Evolutionary conservation across 805 yeast species (phyloP).

Genomic region (Candida stauntonica): DNA sequence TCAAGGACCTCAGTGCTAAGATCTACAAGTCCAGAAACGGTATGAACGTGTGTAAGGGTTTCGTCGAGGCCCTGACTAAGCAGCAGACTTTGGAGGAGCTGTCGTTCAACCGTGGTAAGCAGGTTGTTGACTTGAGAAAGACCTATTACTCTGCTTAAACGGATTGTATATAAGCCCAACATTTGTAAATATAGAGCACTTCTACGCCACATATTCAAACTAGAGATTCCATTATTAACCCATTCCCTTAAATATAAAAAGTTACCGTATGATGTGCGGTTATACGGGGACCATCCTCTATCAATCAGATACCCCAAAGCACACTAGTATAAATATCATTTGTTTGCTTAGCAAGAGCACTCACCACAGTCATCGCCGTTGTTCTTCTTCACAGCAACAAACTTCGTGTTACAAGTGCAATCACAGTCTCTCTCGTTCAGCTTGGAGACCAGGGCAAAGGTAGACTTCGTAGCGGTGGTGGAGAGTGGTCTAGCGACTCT

Average conservation of each 20-base stretch:
- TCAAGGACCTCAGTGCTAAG: slow-evolving; percentile 88
- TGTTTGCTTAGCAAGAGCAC: slow-evolving; percentile 25
- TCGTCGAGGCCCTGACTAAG: slow-evolving; percentile 76
- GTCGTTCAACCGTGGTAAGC: slow-evolving; percentile 91
- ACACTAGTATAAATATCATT: too few relatives aligned
- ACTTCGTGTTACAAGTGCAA: slow-evolving; percentile 24
- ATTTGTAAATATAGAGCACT: background rate
- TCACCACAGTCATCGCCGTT: slow-evolving; percentile 26
- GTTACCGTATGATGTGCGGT: too few relatives aligned
- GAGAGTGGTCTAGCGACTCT: slow-evolving; percentile 13
- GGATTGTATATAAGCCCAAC: background rate
- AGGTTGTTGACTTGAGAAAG: slow-evolving; percentile 87
- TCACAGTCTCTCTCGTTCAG: slow-evolving; percentile 26
- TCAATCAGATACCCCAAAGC: background rate
- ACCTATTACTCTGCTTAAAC: slow-evolving; percentile 64
- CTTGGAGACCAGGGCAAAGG: slow-evolving; percentile 8
- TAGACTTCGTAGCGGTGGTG: slow-evolving; percentile 9
- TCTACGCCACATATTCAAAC: too few relatives aligned
- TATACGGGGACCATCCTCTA: too few relatives aligned
- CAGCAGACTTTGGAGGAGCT: slow-evolving; percentile 83
- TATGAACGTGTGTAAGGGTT: slow-evolving; percentile 90
- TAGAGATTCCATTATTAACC: background rate
- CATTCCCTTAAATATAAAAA: background rate
- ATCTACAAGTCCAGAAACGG: slow-evolving; percentile 89
- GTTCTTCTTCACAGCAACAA: slow-evolving; percentile 12